Evolutionary conservation across 805 yeast genomes (phyloP).

Genomic region (Cyberlindnera sargentensis): DNA sequence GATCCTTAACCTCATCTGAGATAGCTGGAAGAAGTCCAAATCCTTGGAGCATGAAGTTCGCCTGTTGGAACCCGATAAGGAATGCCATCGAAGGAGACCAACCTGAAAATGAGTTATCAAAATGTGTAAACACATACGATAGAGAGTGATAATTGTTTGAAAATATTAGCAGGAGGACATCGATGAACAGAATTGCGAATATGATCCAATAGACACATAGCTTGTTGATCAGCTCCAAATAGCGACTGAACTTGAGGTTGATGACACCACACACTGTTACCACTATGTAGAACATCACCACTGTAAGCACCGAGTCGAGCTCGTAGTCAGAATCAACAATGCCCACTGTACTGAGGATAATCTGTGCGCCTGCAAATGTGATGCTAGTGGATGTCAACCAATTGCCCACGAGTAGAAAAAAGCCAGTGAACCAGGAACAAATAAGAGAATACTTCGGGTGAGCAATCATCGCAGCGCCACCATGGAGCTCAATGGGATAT

Average conservation of each 20-base stretch:
- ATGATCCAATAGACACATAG: slow-evolving; percentile 72
- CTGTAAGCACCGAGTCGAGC: slow-evolving; percentile 48
- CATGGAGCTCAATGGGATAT: slow-evolving; percentile 73
- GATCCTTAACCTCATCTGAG: slow-evolving; percentile 73
- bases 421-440: slow-evolving; percentile 73
- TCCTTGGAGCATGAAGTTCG: slow-evolving; percentile 75
- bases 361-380: slow-evolving; percentile 70
- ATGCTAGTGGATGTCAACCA: slow-evolving; percentile 73
- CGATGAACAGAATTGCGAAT: slow-evolving; percentile 63
- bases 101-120: slow-evolving; percentile 69
- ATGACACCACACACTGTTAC: slow-evolving; percentile 55
- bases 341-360: slow-evolving; percentile 60
- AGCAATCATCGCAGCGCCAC: slow-evolving; percentile 67
- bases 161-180: slow-evolving; percentile 50
- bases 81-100: slow-evolving; percentile 70
- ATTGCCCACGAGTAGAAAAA: slow-evolving; percentile 67
- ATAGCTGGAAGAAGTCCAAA: slow-evolving; percentile 77
- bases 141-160: slow-evolving; percentile 53
- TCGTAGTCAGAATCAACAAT: slow-evolving; percentile 52
- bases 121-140: slow-evolving; percentile 52
- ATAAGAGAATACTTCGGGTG: slow-evolving; percentile 47
- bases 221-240: slow-evolving; percentile 57
- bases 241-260: slow-evolving; percentile 51
- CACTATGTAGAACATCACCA: slow-evolving; percentile 48
- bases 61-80: slow-evolving; percentile 69